Evolutionary conservation across 768 basidiomycete genomes (phyloP), one percentile per base, ranked within the genome.

Genomic region (Tulasnella sp.): DNA sequence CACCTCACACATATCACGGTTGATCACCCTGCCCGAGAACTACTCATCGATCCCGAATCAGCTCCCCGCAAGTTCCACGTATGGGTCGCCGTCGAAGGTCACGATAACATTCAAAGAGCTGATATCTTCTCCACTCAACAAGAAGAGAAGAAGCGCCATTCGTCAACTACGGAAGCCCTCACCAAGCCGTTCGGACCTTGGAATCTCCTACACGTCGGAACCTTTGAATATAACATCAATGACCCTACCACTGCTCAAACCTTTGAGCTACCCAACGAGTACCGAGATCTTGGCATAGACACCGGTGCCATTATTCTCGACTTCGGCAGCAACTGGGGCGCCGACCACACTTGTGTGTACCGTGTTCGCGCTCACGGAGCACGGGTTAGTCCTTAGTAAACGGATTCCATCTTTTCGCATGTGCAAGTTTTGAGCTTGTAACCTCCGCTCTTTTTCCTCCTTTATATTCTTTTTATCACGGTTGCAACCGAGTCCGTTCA

Each of bases 51-150:
- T 76, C 83, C 92, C 80, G 83, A 88, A 41, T 88, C 88, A 47
- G 93, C 94, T 1, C 96, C 96, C 52, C 83, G 86, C 73, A 83
- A 89, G 52, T 92, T 98, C 87, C 93, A 97, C 76, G 86, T 96
- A 5, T 96, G 94, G 95, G 95, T 88, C 0, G 79, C 94, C 75
- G 86, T 96, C 39, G 94, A 97, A 75, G 92, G 91, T 11, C 74
- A 77, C 67, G 90, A 91, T 66, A 92, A 95, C 75, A 70, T 87
- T 6, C 84, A 80, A 40, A 90, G 88, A 78, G 82, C 91, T 35
- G 77, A 77, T 34, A 84, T 81, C 69, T 92, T 74, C 82, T 84
- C 78, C 12, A 35, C n/a, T n/a, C 69, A 65, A 37, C 41, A 42
- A 22, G 65, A 71, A 3, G 22, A 37, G 16, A 62, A 52, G 29